Conservation (phyloP, 371 early-diverging fungal species). For the Thermomucor indicae-seudaticae region DNA sequence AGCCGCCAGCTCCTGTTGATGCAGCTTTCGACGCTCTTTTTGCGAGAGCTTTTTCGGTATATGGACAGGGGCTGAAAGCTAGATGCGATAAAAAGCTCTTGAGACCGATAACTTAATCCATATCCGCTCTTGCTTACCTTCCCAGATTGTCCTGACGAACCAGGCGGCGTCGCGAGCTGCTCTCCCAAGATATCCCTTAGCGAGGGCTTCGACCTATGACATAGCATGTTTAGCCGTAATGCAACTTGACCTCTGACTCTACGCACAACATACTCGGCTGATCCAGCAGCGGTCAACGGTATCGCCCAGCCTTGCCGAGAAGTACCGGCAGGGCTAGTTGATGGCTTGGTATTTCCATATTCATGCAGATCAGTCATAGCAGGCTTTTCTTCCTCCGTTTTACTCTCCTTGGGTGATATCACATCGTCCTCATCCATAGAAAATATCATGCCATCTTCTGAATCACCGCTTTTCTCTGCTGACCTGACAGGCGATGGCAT, state of each 20-base stretch:
- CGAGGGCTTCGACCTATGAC: no score
- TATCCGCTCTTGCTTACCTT: no score
- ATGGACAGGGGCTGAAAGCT: slow-evolving; percentile 4
- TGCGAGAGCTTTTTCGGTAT: slow-evolving; percentile 40
- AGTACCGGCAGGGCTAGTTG: not conserved
- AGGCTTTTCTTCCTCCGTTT: not conserved
- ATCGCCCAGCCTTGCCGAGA: not conserved
- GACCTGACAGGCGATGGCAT: slow-evolving; percentile 11
- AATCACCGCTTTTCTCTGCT: not conserved
- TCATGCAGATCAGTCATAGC: not conserved
- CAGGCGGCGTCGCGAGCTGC: no score
- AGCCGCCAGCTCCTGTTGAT: slow-evolving; percentile 23
- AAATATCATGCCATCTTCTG: slow-evolving; percentile 2
- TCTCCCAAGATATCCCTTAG: no score
- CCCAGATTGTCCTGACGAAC: no score
- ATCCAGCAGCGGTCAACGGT: not conserved
- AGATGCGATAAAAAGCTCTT: not conserved
- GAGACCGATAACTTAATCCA: not conserved
- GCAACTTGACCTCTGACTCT: not conserved
- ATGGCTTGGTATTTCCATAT: not conserved
- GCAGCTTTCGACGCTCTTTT: slow-evolving; percentile 36
- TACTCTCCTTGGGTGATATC: not conserved
- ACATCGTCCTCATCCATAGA: not conserved
- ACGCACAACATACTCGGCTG: not conserved
- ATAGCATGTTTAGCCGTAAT: no score